phyloP scores from a whole-genome alignment of 140 eudicot genomes.

The Senecio squalidus region DNA sequence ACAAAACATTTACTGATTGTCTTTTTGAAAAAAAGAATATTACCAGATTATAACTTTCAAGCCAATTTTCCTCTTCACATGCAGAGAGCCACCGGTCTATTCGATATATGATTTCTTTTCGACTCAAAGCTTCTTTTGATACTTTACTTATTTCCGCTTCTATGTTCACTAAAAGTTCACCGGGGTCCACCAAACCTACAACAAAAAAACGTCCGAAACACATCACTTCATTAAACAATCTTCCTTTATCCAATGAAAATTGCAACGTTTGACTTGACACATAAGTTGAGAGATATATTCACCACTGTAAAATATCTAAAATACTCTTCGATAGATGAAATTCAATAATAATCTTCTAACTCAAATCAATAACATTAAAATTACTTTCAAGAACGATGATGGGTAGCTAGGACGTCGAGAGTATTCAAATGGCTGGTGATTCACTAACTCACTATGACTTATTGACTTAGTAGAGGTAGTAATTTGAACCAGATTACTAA shows the following conservation, averaged over 20 bases:
- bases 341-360: too few relatives aligned
- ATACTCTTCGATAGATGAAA: neutral
- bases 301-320: neutral
- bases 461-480: neutral
- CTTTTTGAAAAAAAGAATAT: neutral
- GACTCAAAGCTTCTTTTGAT: conserved; percentile 65
- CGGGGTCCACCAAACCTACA: conserved; percentile 70
- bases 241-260: neutral
- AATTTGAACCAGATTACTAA: neutral
- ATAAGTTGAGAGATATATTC: neutral
- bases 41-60: conserved; percentile 73
- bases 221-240: neutral
- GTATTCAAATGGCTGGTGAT: too few relatives aligned
- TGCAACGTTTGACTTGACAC: neutral
- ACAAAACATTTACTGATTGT: too few relatives aligned
- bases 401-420: neutral
- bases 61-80: conserved; percentile 92
- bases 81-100: conserved; percentile 83
- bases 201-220: neutral
- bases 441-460: too few relatives aligned
- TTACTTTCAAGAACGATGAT: too few relatives aligned
- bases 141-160: conserved; percentile 64
- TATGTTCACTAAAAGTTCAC: conserved; percentile 62
- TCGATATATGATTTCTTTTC: conserved; percentile 72
- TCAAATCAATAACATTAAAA: neutral